These are phyloP conservation scores for Starmera caribaea DNA, from an alignment of 805 yeast species.

Conservation along the genomic window DNA sequence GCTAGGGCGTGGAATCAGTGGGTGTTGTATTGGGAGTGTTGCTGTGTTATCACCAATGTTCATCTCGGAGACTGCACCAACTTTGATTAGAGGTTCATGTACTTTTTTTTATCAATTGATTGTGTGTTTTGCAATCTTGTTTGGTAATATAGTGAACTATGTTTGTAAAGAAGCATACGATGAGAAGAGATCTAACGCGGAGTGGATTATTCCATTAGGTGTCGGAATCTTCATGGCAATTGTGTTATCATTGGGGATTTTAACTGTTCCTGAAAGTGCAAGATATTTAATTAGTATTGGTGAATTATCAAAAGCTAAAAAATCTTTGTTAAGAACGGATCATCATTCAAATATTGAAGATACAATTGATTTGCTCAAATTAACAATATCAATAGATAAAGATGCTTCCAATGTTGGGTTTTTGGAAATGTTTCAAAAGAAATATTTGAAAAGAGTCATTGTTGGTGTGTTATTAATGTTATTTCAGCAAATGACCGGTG, in stretches of 20 bases:
- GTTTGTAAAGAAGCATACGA: constrained; percentile 31
- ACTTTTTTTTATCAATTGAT: constrained; percentile 55
- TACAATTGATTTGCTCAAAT: constrained; percentile 1
- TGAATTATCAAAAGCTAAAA: constrained; percentile 42
- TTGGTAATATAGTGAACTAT: constrained; percentile 55
- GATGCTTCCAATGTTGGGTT: constrained; percentile 17
- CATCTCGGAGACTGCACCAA: constrained; percentile 59
- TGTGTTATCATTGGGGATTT: constrained; percentile 49
- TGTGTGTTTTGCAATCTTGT: constrained; percentile 56
- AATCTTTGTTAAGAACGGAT: constrained; percentile 32
- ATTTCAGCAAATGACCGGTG: constrained; percentile 65
- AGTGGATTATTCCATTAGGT: constrained; percentile 64
- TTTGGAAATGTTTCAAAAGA: constrained; percentile 24
- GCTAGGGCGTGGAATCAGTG: constrained; percentile 59
- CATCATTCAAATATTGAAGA: constrained; percentile 34
- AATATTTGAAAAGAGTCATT: constrained; percentile 31
- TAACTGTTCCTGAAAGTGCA: constrained; percentile 62
- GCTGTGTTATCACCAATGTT: constrained; percentile 69
- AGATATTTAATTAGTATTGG: constrained; percentile 42
- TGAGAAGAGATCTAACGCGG: constrained; percentile 29
- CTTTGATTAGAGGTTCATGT: constrained; percentile 55
- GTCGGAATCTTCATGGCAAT: constrained; percentile 30
- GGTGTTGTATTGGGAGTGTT: constrained; percentile 64
- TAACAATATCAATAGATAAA: constrained; percentile 13
- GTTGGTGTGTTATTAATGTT: constrained; percentile 33